A percentile compares a stretch with the other conserved stretches of the same genome.
phyloP scores from a whole-genome alignment of 192 early-diverging fungal genomes.

The Podila horticola region DNA sequence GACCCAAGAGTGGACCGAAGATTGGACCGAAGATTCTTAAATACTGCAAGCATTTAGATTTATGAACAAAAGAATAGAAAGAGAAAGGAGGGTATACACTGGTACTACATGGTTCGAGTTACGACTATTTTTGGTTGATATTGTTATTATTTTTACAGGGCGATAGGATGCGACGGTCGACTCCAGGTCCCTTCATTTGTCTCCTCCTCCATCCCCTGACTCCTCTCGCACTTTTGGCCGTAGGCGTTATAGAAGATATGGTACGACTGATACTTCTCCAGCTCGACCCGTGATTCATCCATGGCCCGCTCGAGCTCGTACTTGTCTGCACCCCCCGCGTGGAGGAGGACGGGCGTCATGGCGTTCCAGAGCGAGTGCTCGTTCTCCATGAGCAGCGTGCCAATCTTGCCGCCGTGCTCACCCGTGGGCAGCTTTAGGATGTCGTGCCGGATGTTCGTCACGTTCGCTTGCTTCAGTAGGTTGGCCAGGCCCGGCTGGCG shows the following conservation, averaged over 20 bases:
- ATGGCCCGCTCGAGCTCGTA: slow-evolving; percentile 25
- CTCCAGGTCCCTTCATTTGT: too few relatives aligned
- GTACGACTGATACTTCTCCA: slow-evolving; percentile 30
- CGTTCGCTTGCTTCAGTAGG: slow-evolving; percentile 5
- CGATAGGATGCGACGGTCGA: neutral
- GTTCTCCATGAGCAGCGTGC: slow-evolving; percentile 30
- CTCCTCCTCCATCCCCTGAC: too few relatives aligned
- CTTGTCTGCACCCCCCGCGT: slow-evolving; percentile 21
- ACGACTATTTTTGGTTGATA: neutral
- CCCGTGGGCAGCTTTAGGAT: slow-evolving; percentile 25
- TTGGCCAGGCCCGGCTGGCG: neutral
- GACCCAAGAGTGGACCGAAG: too few relatives aligned
- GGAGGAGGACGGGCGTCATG: slow-evolving; percentile 28
- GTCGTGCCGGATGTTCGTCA: slow-evolving; percentile 16
- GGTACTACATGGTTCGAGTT: too few relatives aligned
- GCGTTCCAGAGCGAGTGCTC: slow-evolving; percentile 31
- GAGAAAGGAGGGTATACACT: too few relatives aligned
- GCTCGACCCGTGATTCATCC: slow-evolving; percentile 5
- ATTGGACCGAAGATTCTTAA: too few relatives aligned
- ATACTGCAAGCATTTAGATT: too few relatives aligned
- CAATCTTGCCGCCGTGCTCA: slow-evolving; percentile 37
- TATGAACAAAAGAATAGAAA: neutral
- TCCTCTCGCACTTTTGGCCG: slow-evolving; percentile 19
- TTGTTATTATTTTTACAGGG: neutral
- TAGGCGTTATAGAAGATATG: slow-evolving; percentile 33